These are phyloP conservation scores for Phytophthora citrophthora DNA, from an alignment of 352 stramenopile genomes.

Conservation along the genomic window DNA sequence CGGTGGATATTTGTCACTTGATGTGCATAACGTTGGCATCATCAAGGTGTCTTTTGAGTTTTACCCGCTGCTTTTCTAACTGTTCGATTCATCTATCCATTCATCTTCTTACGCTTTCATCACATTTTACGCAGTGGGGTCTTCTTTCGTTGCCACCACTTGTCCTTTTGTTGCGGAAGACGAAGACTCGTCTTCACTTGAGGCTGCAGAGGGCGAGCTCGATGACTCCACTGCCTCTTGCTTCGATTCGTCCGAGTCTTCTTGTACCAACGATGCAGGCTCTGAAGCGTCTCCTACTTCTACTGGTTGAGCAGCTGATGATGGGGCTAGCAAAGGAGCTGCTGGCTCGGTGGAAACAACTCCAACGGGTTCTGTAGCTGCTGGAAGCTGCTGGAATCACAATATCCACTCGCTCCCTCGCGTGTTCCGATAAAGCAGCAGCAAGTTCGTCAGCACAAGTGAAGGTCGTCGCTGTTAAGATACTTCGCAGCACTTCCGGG, in stretches of 20 bases:
- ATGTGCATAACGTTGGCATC: constrained; percentile 3
- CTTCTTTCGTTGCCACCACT: constrained; percentile 14
- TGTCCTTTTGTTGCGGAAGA: constrained; percentile 19
- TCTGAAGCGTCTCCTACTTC: constrained; percentile 24
- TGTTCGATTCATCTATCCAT: constrained; percentile 37
- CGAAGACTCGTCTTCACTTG: constrained; percentile 8
- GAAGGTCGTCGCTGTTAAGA: constrained; percentile 32
- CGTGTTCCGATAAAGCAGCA: constrained; percentile 28
- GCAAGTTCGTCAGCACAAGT: constrained; percentile 38
- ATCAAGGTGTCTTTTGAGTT: constrained; percentile 27
- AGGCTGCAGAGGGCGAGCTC: constrained; percentile 4
- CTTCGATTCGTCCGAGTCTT: constrained; percentile 7
- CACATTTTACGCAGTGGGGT: constrained; percentile 31
- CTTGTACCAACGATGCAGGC: constrained; percentile 21
- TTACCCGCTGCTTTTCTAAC: constrained; percentile 39
- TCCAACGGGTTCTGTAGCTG: constrained; percentile 8
- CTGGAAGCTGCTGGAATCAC: not conserved
- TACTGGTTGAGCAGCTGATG: constrained; percentile 20
- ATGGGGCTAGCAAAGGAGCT: constrained; percentile 4
- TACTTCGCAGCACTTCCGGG: constrained; percentile 28
- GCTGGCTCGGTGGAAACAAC: not conserved
- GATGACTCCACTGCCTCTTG: constrained; percentile 5
- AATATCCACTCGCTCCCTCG: constrained; percentile 17
- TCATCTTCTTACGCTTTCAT: constrained; percentile 22
- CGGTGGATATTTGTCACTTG: constrained; percentile 4